A percentile compares a stretch with the other conserved stretches of the same genome.
Evolutionary conservation across 495 filamentous ascomycete genomes (phyloP).

Genomic region (Tetracladium marchalianum): DNA sequence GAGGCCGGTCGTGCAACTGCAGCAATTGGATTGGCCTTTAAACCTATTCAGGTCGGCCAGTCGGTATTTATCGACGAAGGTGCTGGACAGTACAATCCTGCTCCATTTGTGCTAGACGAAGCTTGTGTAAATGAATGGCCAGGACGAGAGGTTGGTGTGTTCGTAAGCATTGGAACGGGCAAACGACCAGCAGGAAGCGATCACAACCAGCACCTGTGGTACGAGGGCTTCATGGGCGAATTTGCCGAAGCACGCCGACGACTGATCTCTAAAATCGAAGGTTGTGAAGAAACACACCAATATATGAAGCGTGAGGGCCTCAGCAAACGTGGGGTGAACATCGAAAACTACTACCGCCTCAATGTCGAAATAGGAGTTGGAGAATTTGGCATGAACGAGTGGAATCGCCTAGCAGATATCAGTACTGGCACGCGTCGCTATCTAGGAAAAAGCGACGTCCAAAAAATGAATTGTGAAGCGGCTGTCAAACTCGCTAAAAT

Average conservation of each 20-base stretch:
- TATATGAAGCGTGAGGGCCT: constrained; percentile 70
- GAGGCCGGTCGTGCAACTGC: constrained; percentile 91
- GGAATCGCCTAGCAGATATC: constrained; percentile 87
- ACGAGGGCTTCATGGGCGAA: constrained; percentile 84
- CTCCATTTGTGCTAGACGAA: constrained; percentile 78
- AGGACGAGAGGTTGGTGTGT: constrained; percentile 77
- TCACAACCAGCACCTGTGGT: constrained; percentile 65
- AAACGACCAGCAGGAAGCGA: constrained; percentile 70
- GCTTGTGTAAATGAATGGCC: constrained; percentile 91
- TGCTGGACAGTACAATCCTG: constrained; percentile 81
- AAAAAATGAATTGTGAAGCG: constrained; percentile 62
- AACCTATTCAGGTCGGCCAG: constrained; percentile 88
- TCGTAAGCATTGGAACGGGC: constrained; percentile 86
- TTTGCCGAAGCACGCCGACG: constrained; percentile 82
- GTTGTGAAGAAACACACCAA: constrained; percentile 85
- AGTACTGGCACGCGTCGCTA: constrained; percentile 84
- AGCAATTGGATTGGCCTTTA: constrained; percentile 87
- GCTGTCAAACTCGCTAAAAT: constrained; percentile 81
- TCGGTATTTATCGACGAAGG: constrained; percentile 93
- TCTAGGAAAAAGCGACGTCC: constrained; percentile 60
- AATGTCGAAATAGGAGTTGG: constrained; percentile 97
- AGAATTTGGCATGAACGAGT: constrained; percentile 98
- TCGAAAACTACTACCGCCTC: constrained; percentile 91
- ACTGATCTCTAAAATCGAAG: constrained; percentile 85
- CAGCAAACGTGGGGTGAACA: constrained; percentile 64